Evolutionary conservation across 495 filamentous ascomycete genomes (phyloP).

Genomic region (Aspergillus incahuasiensis): DNA sequence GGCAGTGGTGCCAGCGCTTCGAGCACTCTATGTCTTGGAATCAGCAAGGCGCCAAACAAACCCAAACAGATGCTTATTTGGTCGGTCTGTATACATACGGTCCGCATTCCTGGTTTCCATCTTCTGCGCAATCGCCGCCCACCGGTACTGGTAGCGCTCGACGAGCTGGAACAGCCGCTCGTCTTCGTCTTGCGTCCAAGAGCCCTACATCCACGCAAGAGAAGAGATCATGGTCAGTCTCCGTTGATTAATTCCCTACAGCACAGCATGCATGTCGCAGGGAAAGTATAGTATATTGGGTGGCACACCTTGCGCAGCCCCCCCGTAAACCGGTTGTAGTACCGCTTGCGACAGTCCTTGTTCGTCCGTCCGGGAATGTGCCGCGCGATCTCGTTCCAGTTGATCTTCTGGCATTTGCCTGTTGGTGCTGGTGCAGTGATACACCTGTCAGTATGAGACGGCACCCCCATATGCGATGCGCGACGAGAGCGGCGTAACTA

Average conservation of each 20-base stretch:
- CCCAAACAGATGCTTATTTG: neutral
- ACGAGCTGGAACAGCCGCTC: constrained; percentile 5
- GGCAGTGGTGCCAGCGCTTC: constrained; percentile 14
- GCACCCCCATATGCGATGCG: no score
- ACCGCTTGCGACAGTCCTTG: constrained; percentile 13
- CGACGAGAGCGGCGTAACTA: no score
- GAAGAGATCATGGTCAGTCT: no score
- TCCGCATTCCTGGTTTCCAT: constrained; percentile 15
- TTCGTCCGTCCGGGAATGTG: constrained; percentile 12
- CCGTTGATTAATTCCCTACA: no score
- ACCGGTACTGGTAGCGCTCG: constrained; percentile 10
- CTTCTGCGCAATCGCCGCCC: constrained; percentile 12
- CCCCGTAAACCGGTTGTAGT: constrained; percentile 11
- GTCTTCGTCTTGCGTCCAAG: constrained; percentile 12
- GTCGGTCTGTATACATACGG: neutral
- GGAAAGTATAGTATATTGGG: no score
- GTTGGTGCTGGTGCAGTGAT: no score
- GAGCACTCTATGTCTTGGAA: constrained; percentile 3
- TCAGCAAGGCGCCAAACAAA: neutral
- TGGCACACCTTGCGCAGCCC: constrained; percentile 9
- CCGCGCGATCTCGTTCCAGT: constrained; percentile 14
- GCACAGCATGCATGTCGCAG: no score
- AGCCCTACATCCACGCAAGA: constrained; percentile 3
- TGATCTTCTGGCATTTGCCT: constrained; percentile 12
- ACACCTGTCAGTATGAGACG: no score